Conservation (phyloP, 2,329 filamentous ascomycete genomes). For the Penicillium sp. region DNA sequence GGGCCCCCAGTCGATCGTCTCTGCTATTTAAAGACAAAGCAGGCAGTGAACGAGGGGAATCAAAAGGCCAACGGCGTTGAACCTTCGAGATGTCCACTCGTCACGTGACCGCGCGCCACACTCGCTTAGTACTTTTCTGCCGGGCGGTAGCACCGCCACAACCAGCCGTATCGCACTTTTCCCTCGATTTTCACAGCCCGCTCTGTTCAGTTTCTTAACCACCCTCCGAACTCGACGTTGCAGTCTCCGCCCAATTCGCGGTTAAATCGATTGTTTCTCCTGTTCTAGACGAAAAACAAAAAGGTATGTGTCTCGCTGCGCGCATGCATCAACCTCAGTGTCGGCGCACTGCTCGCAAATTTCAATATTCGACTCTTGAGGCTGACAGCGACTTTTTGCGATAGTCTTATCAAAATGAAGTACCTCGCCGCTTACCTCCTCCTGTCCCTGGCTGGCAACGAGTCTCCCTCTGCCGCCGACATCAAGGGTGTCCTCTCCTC, state of each 20-base stretch:
- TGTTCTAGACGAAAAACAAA: conserved; percentile 43
- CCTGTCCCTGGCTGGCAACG: conserved; percentile 88
- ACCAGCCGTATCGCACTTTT: conserved; percentile 40
- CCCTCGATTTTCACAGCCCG: conserved; percentile 29
- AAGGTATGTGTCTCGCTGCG: conserved; percentile 23
- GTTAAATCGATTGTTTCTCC: conserved; percentile 98
- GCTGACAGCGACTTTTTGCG: conserved; percentile 19
- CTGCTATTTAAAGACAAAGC: background rate
- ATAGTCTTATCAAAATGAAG: conserved; percentile 77
- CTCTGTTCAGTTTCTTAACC: conserved; percentile 32
- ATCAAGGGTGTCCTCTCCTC: conserved; percentile 86
- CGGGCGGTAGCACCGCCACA: conserved; percentile 34
- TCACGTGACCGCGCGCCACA: conserved; percentile 34
- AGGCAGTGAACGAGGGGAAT: conserved; percentile 10
- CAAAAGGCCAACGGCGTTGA: conserved; percentile 2
- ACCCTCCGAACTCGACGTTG: conserved; percentile 79
- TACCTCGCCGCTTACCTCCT: conserved; percentile 99
- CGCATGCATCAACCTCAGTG: background rate
- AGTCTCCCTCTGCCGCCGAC: conserved; percentile 78
- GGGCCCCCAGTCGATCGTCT: background rate
- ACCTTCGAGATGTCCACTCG: conserved; percentile 23
- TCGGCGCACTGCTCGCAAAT: conserved; percentile 1
- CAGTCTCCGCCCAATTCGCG: conserved; percentile 97
- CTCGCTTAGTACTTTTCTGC: conserved; percentile 39
- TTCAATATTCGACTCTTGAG: conserved; percentile 11